A percentile compares a stretch with the other conserved stretches of the same genome.
Evolutionary conservation across 441 rosid species (phyloP).

Genomic region (Breynia disticha): DNA sequence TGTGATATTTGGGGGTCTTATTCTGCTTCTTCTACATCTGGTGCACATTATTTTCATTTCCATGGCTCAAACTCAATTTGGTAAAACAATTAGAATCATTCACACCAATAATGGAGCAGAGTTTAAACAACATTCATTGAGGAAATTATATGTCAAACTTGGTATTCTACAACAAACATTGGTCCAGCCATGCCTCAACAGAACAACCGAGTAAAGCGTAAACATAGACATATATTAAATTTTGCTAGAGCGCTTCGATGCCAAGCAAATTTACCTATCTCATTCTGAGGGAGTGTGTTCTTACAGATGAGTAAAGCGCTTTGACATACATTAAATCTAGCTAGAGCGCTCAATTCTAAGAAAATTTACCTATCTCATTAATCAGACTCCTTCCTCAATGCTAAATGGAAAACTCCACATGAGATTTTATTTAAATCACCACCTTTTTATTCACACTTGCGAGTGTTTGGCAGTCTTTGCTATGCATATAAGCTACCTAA

Average conservation of each 20-base stretch:
- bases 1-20: conserved; percentile 5
- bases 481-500: not conserved
- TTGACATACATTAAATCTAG: too few relatives aligned
- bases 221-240: not conserved
- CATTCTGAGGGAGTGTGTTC: not conserved
- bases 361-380: not conserved
- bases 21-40: too few relatives aligned
- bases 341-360: too few relatives aligned
- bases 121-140: not conserved
- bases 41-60: not conserved
- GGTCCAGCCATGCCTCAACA: not conserved
- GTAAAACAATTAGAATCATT: not conserved
- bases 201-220: not conserved
- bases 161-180: not conserved
- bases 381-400: not conserved
- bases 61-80: not conserved
- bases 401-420: not conserved
- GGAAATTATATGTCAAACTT: not conserved
- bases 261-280: not conserved
- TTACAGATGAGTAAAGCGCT: too few relatives aligned
- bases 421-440: not conserved
- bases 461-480: not conserved
- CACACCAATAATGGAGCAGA: not conserved
- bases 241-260: not conserved
- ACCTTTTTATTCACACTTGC: not conserved